phyloP scores from a whole-genome alignment of 2,329 filamentous ascomycete species.

The Diaporthe citriasiana region DNA sequence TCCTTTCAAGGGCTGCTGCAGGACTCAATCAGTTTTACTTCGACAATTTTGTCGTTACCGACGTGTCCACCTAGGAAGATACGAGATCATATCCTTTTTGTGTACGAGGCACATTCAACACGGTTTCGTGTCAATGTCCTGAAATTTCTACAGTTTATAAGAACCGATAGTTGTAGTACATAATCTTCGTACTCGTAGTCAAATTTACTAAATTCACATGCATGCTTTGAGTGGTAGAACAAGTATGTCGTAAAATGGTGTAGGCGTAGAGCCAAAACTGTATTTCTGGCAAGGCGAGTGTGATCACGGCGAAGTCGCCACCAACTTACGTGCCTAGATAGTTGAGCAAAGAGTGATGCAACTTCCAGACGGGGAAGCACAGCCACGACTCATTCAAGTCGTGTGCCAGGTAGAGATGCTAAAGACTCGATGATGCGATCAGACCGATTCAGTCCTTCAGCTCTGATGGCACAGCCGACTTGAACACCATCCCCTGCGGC shows the following conservation, averaged over 20 bases:
- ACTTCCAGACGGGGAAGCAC: background rate
- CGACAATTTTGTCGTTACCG: background rate
- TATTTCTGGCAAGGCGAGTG: background rate
- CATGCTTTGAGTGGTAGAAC: too few relatives aligned
- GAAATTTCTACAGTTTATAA: background rate
- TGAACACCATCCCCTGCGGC: slow-evolving; percentile 36
- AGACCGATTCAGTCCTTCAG: background rate
- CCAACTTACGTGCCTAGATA: background rate
- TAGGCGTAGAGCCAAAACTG: background rate
- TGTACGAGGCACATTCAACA: background rate
- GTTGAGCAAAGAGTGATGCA: background rate
- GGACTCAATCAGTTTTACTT: background rate
- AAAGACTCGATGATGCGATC: background rate
- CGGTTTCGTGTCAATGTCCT: background rate
- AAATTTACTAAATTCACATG: background rate
- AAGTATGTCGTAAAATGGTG: too few relatives aligned
- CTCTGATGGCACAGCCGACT: background rate
- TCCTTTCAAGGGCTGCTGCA: accelerated
- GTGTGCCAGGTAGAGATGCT: background rate
- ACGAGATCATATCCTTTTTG: too few relatives aligned
- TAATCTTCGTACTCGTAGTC: background rate
- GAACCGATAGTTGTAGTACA: background rate
- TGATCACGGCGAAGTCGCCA: background rate
- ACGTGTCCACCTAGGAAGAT: background rate
- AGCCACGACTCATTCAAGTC: background rate